Base-by-base conservation (phyloP, 176 grass and related monocot genomes). In the Calamus simplicifolius region DNA sequence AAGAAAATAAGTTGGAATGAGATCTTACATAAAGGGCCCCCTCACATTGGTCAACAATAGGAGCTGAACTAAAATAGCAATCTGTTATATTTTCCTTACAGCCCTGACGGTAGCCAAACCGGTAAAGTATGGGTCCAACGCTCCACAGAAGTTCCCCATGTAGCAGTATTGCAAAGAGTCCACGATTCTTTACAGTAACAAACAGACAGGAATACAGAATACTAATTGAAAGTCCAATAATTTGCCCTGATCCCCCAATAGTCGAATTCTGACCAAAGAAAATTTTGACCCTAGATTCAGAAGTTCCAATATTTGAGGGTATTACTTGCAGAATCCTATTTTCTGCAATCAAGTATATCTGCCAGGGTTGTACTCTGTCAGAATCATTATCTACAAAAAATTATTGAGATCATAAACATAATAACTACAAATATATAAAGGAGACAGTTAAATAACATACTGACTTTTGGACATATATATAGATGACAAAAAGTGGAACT, bases 311-410 rank as follows among this genome's bases (percentile, higher is more conserved):
- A 56, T 72, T 77, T 25, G 23, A 54, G 54, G 85, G 85, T 51
- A 69, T 75, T 58, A 90, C 70, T 68, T 72, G 81, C 26, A 96
- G 29, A 68, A 96, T 69, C 54, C 59, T 76, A 58, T 85, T 63
- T 69, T 87, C 86, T 52, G 78, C 83, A 68, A 87, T 67, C 75
- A 90, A n/a, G 72, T 90, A 96, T 70, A 96, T 81, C 86, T 96
- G 66, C 30, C 26, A 29, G 29, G 72, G 13, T 43, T 27, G 1
- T 38, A 74, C 61, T 50, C 18, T 17, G 26, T 6, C 61, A 35
- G n/a, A 30, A 18, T 23, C 6, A 35, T 3, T 28, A 38, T 5
- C 28, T 2, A 6, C 4, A 69, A 69, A 23, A 18, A 19, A 7
- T 21, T 63, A 6, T 63, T 1, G 3, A 10, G 2, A 49, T n/a